Conservation (phyloP, 306 rosid genomes). For the Begonia loranthoides region DNA sequence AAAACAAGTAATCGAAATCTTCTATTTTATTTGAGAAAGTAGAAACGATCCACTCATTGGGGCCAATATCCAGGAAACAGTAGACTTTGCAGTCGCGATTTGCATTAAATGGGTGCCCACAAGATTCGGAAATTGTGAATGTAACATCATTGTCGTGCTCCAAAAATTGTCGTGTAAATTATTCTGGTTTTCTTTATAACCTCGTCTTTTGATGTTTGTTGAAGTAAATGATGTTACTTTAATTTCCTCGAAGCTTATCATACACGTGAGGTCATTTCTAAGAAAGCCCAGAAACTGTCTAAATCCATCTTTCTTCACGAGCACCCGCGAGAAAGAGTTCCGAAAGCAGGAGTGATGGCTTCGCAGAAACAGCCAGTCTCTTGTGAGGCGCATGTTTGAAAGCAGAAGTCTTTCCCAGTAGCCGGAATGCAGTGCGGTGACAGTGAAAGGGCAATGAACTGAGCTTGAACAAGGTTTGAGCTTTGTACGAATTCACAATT, state of each 20-base stretch:
- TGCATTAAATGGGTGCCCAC: conserved; percentile 6
- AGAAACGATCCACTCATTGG: conserved; percentile 4
- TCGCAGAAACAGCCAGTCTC: too few relatives aligned
- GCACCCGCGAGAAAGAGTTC: too few relatives aligned
- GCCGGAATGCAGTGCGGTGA: too few relatives aligned
- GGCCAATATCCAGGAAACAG: conserved; percentile 9
- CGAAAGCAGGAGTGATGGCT: too few relatives aligned
- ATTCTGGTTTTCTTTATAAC: background rate
- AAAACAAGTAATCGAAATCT: conserved; percentile 7
- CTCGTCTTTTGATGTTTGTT: conserved; percentile 4
- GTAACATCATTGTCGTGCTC: background rate
- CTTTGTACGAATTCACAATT: too few relatives aligned
- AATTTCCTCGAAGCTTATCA: background rate
- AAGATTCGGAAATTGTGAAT: conserved; percentile 6
- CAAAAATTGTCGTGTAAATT: conserved; percentile 1
- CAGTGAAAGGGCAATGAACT: too few relatives aligned
- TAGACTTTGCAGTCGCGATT: conserved; percentile 1
- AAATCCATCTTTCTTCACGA: too few relatives aligned
- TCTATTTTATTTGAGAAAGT: background rate
- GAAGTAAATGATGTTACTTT: conserved; percentile 27
- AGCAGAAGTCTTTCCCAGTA: too few relatives aligned
- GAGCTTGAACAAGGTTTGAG: too few relatives aligned
- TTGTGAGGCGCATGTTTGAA: too few relatives aligned
- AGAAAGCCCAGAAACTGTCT: too few relatives aligned
- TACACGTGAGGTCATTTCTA: background rate